Evolutionary conservation across 306 rosid genomes (phyloP).

Genomic region (Trifolium fragiferum): DNA sequence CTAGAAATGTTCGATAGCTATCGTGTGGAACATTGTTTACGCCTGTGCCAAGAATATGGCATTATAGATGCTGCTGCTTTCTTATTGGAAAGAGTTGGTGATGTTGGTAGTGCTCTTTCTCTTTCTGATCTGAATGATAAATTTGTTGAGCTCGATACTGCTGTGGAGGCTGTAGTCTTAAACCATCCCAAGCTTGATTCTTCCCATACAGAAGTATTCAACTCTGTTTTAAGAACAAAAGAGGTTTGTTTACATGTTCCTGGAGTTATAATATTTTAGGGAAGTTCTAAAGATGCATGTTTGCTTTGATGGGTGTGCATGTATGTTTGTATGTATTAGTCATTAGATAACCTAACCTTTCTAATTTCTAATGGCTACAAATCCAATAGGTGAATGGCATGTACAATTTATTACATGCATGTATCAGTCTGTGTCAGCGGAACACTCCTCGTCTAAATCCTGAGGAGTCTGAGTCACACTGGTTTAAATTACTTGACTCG

Average conservation of each 20-base stretch:
- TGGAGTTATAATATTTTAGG: conserved; percentile 35
- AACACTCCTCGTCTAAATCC: conserved; percentile 97
- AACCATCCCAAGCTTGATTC: conserved; percentile 51
- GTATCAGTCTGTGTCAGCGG: conserved; percentile 94
- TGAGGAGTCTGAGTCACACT: conserved; percentile 90
- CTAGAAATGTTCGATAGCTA: conserved; percentile 92
- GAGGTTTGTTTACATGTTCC: conserved; percentile 68
- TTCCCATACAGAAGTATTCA: conserved; percentile 49
- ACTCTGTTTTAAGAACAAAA: conserved; percentile 50
- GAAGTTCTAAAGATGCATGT: conserved; percentile 30
- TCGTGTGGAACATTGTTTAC: conserved; percentile 89
- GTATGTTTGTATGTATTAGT: conserved; percentile 34
- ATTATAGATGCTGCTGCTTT: conserved; percentile 91
- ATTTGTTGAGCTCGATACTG: conserved; percentile 78
- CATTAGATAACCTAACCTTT: conserved; percentile 37
- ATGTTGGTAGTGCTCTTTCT: conserved; percentile 91
- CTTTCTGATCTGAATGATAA: conserved; percentile 81
- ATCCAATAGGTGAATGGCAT: conserved; percentile 67
- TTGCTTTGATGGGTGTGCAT: conserved; percentile 36
- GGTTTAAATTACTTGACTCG: conserved; percentile 98
- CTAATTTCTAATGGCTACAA: conserved; percentile 37
- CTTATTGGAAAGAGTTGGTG: conserved; percentile 93
- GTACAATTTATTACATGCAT: conserved; percentile 65
- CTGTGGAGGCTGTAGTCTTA: conserved; percentile 63
- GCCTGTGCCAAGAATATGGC: conserved; percentile 83